Conservation (phyloP, 179 eudicot species). For the Patellifolia procumbens region DNA sequence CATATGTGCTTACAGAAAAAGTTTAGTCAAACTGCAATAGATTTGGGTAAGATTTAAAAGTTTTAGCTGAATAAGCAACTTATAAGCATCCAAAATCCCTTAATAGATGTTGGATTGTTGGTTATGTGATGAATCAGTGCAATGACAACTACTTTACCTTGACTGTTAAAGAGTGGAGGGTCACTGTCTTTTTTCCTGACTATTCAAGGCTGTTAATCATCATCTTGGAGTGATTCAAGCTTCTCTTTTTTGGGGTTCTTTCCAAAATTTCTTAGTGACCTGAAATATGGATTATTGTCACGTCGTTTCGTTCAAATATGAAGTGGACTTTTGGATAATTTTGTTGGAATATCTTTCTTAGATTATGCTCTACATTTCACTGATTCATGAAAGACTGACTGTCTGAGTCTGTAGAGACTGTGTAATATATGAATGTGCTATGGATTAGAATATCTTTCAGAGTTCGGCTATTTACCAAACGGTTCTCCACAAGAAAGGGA, state of each 20-base stretch:
- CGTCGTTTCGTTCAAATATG: background rate
- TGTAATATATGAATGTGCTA: background rate
- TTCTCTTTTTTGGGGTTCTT: background rate
- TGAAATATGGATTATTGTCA: conserved; percentile 1
- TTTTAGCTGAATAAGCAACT: conserved; percentile 28
- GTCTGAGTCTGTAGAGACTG: background rate
- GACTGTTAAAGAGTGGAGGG: background rate
- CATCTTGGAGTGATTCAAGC: background rate
- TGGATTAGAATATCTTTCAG: background rate
- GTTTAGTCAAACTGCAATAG: conserved; percentile 24
- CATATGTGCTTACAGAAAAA: conserved; percentile 12
- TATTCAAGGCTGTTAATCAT: conserved; percentile 1
- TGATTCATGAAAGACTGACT: conserved; percentile 1
- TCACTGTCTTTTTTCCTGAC: conserved; percentile 16
- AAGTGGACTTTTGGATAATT: background rate
- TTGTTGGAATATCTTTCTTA: conserved; percentile 28
- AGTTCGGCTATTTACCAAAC: too few species aligned
- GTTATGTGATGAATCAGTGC: conserved; percentile 6
- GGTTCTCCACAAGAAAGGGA: too few species aligned
- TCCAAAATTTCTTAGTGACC: conserved; percentile 9
- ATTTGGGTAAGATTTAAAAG: background rate
- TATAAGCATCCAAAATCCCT: conserved; percentile 21
- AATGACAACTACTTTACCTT: conserved; percentile 13
- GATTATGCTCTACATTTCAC: background rate
- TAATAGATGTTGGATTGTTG: background rate